phyloP scores from a whole-genome alignment of 202 grass and related monocot genomes.

The Sporobolus alterniflorus region DNA sequence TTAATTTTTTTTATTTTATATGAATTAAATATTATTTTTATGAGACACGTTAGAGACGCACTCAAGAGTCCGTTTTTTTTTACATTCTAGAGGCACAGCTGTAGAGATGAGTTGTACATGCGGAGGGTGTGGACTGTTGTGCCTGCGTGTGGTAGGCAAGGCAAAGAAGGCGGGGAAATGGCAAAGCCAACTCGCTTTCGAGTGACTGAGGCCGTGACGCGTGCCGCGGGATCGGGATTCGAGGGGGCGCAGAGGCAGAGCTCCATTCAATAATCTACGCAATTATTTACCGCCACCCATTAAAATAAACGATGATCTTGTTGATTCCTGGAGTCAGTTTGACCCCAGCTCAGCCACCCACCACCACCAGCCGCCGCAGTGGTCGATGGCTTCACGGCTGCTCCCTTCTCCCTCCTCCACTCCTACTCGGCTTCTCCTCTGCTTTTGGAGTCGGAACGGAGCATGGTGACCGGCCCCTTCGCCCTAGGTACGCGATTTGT shows the following conservation, averaged over 20 bases:
- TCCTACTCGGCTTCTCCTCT: not conserved
- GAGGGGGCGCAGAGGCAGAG: not conserved
- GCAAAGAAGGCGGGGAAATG: too few species aligned
- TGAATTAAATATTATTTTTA: too few species aligned
- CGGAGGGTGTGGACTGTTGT: too few species aligned
- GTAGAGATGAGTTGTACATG: too few species aligned
- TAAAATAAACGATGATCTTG: not conserved
- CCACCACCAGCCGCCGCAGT: not conserved
- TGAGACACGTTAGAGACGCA: too few species aligned
- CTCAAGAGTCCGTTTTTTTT: too few species aligned
- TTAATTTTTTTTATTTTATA: too few species aligned
- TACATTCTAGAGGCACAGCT: too few species aligned
- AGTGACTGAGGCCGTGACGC: too few species aligned
- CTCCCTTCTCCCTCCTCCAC: not conserved
- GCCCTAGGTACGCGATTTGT: not conserved
- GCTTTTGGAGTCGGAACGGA: constrained; percentile 4
- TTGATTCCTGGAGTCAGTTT: constrained; percentile 12
- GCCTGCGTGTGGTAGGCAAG: too few species aligned
- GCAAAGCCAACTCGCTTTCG: too few species aligned
- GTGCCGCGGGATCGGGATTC: not conserved
- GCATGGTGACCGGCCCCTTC: not conserved
- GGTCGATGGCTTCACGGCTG: not conserved
- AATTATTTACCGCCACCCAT: constrained; percentile 1
- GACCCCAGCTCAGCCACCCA: not conserved
- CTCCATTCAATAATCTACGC: constrained; percentile 24